Base-by-base conservation (phyloP, 441 rosid genomes). In the Breynia disticha region DNA sequence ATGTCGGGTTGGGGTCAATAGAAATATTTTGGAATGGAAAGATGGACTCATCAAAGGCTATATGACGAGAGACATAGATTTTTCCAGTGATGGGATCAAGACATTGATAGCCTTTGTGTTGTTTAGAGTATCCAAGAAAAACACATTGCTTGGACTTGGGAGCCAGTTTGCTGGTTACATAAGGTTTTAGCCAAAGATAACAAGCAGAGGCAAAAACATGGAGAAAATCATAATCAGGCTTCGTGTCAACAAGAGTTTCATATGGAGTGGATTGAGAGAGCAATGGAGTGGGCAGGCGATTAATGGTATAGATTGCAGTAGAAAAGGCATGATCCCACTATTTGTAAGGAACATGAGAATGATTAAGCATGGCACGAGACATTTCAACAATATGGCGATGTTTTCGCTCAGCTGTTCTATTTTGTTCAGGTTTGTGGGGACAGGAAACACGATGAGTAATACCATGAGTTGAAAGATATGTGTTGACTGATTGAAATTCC, bases 381-480 rank as follows among this genome's bases (percentile, higher is more conserved):
- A 46, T 46, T 17, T 21, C 35, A 22, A 50, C 54, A 11, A 50
- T 7, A 15, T 50, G 54, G 3, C 37, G 54, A 50, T 20, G 35
- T 28, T 50, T 50, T 8, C 54, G 14, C 16, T 50, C 54, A 12
- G 54, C 54, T 2, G 37, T 11, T 5, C 54, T 38, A 22, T 50
- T 50, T 21, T 50, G 54, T 7, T 50, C 38, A 16, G 54, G 54
- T 1, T 35, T 50, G 18, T 50, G 35, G 14, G 54, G 54, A 50
- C 54, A 50, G 11, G 54, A 50, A 7, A 7, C 4, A 18, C 37
- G 54, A 1, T 50, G 8, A 47, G 1, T 6, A 3, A 16, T 47
- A 6, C 50, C 50, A 47, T 47, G 2, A 9, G 10, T 5, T 1
- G 50, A 1, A 2, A 47, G 10, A 11, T 47, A 47, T 4, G 10